Conservation (phyloP, 163 green algal species). For the Chloromonas sp. region DNA sequence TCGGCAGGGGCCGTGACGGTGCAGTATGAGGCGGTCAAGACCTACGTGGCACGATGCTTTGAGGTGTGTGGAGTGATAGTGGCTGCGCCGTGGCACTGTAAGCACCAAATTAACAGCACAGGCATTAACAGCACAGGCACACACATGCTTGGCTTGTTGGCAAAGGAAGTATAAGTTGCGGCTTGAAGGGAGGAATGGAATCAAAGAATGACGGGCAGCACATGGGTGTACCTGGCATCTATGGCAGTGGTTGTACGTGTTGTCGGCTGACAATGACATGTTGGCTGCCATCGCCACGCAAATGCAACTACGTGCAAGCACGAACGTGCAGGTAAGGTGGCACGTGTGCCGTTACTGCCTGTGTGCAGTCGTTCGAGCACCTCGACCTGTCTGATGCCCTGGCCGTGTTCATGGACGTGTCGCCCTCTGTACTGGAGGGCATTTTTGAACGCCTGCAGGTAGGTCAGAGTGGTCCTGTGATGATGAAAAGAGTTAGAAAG, state of each 20-base stretch:
- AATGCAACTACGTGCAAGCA: too few species aligned
- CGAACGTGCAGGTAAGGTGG: too few species aligned
- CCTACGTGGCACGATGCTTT: not conserved
- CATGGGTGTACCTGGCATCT: not conserved
- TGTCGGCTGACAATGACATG: too few species aligned
- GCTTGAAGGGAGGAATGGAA: too few species aligned
- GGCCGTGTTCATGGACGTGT: not conserved
- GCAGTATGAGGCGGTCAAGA: not conserved
- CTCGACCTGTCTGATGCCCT: not conserved
- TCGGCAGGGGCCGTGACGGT: too few species aligned
- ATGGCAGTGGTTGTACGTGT: too few species aligned
- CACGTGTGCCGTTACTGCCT: not conserved
- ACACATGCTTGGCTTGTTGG: not conserved
- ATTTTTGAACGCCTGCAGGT: not conserved
- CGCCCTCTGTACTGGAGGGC: not conserved
- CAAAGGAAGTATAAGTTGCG: not conserved
- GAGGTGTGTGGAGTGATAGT: not conserved
- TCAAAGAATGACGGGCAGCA: not conserved
- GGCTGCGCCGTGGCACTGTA: too few species aligned
- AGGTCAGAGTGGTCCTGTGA: not conserved
- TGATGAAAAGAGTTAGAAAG: not conserved
- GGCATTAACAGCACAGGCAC: not conserved
- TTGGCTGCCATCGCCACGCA: too few species aligned
- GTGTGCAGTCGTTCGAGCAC: not conserved
- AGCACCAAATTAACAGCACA: not conserved